phyloP scores from a whole-genome alignment of 441 rosid species.

The Gossypium laxum region DNA sequence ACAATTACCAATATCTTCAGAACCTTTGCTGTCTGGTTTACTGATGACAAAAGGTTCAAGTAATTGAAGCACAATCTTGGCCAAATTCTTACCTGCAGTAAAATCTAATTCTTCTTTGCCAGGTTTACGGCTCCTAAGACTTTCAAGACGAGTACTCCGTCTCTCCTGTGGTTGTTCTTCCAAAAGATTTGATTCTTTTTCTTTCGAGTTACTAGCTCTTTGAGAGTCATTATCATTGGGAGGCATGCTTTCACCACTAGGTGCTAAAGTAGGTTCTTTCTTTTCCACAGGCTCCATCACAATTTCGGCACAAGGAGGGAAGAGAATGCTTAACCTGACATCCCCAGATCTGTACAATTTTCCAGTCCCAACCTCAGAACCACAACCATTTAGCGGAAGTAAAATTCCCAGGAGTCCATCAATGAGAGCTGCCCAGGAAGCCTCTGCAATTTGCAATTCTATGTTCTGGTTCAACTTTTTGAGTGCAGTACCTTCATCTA shows the following conservation, averaged over 20 bases:
- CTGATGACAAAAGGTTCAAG: conserved; percentile 60
- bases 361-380: conserved; percentile 24
- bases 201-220: conserved; percentile 35
- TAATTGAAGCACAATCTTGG: conserved; percentile 54
- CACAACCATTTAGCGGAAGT: conserved; percentile 37
- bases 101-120: conserved; percentile 77
- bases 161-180: conserved; percentile 94
- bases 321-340: conserved; percentile 43
- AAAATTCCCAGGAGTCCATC: conserved; percentile 64
- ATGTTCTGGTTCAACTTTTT: conserved; percentile 51
- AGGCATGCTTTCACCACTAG: conserved; percentile 32
- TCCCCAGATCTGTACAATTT: conserved; percentile 55
- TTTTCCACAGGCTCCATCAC: conserved; percentile 33
- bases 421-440: conserved; percentile 62
- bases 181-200: conserved; percentile 37
- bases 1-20: conserved; percentile 28
- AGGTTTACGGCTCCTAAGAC: conserved; percentile 89
- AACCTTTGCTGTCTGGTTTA: conserved; percentile 25
- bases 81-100: conserved; percentile 49
- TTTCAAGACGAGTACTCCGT: conserved; percentile 92
- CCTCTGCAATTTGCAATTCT: conserved; percentile 51
- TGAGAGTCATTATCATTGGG: conserved; percentile 38
- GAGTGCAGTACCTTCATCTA: conserved; percentile 33
- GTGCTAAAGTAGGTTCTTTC: conserved; percentile 28
- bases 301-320: conserved; percentile 39